phyloP scores from a whole-genome alignment of 2,329 filamentous ascomycete genomes.

The Lanzia echinophila region DNA sequence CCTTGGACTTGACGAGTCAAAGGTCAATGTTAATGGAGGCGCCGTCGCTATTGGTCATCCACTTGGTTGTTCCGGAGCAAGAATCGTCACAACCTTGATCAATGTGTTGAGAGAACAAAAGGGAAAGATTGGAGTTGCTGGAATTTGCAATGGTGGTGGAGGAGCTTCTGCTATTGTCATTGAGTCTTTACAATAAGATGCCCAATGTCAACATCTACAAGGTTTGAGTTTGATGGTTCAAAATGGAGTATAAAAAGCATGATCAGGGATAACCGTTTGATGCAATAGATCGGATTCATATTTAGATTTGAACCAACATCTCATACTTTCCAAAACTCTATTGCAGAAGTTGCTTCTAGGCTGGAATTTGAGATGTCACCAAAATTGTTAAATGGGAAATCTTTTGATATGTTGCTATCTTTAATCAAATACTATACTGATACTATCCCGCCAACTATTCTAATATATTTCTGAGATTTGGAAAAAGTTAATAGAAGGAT shows the following conservation, averaged over 20 bases:
- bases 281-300: no score
- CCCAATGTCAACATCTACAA: neutral
- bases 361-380: no score
- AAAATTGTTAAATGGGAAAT: no score
- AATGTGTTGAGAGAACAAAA: constrained; percentile 86
- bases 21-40: constrained; percentile 93
- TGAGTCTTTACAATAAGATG: constrained; percentile 45
- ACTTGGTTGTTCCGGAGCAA: constrained; percentile 85
- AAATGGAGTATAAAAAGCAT: constrained; percentile 6
- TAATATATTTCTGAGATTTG: no score
- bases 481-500: no score
- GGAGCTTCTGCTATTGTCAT: constrained; percentile 91
- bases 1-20: constrained; percentile 68
- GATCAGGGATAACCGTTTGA: neutral
- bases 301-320: no score
- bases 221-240: neutral
- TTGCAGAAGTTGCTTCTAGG: no score
- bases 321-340: no score
- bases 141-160: constrained; percentile 97
- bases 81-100: constrained; percentile 85
- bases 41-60: constrained; percentile 95
- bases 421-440: no score
- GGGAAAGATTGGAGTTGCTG: constrained; percentile 86
- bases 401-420: no score
- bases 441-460: no score